A percentile compares a stretch with the other conserved stretches of the same genome.
phyloP scores from a whole-genome alignment of 352 stramenopile genomes.

The Globisporangium radiosum region DNA sequence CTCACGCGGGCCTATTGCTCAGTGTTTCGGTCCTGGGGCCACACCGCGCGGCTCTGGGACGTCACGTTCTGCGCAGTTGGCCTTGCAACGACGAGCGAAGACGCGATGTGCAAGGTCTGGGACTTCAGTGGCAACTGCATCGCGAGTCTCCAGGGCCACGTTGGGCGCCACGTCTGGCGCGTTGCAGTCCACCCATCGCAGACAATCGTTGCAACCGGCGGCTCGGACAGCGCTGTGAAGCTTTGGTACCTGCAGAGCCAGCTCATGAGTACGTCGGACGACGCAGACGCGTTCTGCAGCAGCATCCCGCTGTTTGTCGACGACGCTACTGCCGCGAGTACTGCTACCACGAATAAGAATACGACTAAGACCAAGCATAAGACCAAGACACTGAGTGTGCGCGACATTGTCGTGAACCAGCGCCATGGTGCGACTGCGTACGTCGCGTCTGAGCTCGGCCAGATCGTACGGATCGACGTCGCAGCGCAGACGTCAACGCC shows the following conservation, averaged over 20 bases:
- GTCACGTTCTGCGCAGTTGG: conserved; percentile 53
- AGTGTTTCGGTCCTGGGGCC: conserved; percentile 72
- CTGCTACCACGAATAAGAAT: conserved; percentile 2
- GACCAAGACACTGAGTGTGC: conserved; percentile 25
- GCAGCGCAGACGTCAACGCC: conserved; percentile 18
- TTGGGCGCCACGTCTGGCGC: conserved; percentile 74
- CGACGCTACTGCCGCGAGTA: neutral
- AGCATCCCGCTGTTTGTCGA: conserved; percentile 13
- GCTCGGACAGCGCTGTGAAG: conserved; percentile 74
- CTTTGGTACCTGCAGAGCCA: conserved; percentile 66
- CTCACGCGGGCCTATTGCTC: conserved; percentile 25
- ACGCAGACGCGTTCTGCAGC: conserved; percentile 7
- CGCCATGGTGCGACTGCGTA: conserved; percentile 28
- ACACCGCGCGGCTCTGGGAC: conserved; percentile 82
- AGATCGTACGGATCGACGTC: conserved; percentile 45
- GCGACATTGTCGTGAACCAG: conserved; percentile 40
- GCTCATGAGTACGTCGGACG: conserved; percentile 32
- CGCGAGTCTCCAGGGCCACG: conserved; percentile 69
- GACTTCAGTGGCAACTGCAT: conserved; percentile 46
- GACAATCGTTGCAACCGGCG: conserved; percentile 53
- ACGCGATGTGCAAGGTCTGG: conserved; percentile 76
- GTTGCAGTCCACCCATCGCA: conserved; percentile 48
- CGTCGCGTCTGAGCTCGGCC: conserved; percentile 56
- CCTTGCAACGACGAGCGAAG: conserved; percentile 68
- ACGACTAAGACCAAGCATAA: conserved; percentile 24